phyloP scores from a whole-genome alignment of 108 stramenopile genomes.

The Aurantiochytrium sp. region DNA sequence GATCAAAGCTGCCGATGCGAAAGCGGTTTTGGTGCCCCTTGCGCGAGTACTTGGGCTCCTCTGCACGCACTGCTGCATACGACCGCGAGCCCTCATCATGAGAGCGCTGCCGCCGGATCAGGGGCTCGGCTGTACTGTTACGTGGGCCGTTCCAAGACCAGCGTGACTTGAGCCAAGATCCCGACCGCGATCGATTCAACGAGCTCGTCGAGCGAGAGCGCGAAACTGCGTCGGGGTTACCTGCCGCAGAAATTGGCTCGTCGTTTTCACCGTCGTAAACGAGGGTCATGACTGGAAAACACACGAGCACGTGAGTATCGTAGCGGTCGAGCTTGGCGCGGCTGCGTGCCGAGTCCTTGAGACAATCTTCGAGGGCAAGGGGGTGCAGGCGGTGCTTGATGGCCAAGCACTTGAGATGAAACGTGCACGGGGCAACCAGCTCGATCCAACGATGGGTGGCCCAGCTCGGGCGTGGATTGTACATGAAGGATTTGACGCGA shows the following conservation, averaged over 20 bases:
- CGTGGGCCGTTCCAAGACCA: background rate
- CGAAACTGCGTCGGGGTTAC: background rate
- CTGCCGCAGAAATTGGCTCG: background rate
- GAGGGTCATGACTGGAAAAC: slow-evolving; percentile 28
- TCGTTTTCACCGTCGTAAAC: background rate
- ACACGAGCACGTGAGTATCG: slow-evolving; percentile 31
- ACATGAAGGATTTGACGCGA: slow-evolving; percentile 17
- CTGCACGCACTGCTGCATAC: background rate
- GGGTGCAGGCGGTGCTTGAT: slow-evolving; percentile 39
- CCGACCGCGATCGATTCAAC: background rate
- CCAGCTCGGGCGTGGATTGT: slow-evolving; percentile 25
- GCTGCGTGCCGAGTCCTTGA: slow-evolving; percentile 17
- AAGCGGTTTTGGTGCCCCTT: background rate
- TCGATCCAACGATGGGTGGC: slow-evolving; percentile 39
- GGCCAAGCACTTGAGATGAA: slow-evolving; percentile 32
- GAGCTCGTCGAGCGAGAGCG: background rate
- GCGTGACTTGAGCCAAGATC: background rate
- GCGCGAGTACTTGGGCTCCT: background rate
- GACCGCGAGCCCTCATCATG: background rate
- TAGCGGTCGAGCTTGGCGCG: slow-evolving; percentile 36
- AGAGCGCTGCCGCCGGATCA: background rate
- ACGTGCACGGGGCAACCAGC: slow-evolving; percentile 14
- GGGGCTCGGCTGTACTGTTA: background rate
- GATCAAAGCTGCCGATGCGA: background rate
- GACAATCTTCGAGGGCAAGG: slow-evolving; percentile 39